These are phyloP conservation scores for Spergularia bocconei DNA, from an alignment of 148 eudicot genomes.

Conservation along the genomic window DNA sequence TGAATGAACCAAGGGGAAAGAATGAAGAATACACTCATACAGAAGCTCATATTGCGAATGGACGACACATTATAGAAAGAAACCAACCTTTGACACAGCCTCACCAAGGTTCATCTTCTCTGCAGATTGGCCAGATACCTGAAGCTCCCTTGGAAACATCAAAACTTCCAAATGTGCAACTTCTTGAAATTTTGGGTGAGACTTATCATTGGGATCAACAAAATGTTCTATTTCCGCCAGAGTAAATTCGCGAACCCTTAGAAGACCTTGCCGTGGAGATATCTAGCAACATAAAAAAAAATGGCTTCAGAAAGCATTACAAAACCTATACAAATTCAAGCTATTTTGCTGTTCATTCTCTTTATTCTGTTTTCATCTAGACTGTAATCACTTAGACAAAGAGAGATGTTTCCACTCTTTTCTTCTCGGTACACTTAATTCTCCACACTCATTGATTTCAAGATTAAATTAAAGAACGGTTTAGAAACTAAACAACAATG, in stretches of 20 bases:
- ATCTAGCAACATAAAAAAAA: conserved; percentile 51
- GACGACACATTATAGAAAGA: not conserved
- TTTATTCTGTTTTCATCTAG: too few relatives aligned
- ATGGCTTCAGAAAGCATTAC: not conserved
- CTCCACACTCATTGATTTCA: not conserved
- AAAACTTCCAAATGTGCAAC: conserved; percentile 69
- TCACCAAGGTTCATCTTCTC: conserved; percentile 56
- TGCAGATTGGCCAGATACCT: conserved; percentile 77
- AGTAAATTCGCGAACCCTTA: conserved; percentile 93
- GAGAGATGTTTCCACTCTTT: not conserved
- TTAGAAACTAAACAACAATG: not conserved
- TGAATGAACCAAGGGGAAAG: conserved; percentile 8
- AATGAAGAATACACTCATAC: not conserved
- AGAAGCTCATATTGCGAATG: not conserved
- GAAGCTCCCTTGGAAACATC: conserved; percentile 95
- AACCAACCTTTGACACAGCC: conserved; percentile 77
- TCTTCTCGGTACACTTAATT: not conserved
- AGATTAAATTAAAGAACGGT: not conserved
- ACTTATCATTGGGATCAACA: conserved; percentile 93
- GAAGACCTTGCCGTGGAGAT: conserved; percentile 96
- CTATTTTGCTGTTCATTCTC: not conserved
- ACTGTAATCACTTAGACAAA: not conserved
- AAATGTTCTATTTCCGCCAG: conserved; percentile 96
- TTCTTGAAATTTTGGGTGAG: conserved; percentile 79
- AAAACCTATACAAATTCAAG: not conserved